Conservation (phyloP, 2,329 filamentous ascomycete species). For the Pseudocercospora fijiensis region DNA sequence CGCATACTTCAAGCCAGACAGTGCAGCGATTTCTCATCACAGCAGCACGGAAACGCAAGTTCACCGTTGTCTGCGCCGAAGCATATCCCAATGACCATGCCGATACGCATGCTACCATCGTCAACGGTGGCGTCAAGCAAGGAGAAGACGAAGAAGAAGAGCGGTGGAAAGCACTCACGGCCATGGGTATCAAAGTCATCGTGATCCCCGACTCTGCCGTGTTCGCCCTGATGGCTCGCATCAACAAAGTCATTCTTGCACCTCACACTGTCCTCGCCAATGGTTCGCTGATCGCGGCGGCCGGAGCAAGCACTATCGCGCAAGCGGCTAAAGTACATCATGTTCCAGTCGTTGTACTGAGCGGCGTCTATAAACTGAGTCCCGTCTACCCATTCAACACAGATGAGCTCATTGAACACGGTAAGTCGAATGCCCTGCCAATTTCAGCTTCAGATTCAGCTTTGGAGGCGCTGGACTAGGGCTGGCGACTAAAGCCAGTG, state of each 20-base stretch:
- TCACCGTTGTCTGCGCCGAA: conserved; percentile 83
- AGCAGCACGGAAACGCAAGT: conserved; percentile 84
- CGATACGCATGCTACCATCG: conserved; percentile 60
- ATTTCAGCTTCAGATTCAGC: not conserved
- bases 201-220: conserved; percentile 80
- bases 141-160: conserved; percentile 49
- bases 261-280: conserved; percentile 86
- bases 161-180: conserved; percentile 74
- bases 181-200: conserved; percentile 77
- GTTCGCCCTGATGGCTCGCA: conserved; percentile 90
- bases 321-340: conserved; percentile 79
- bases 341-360: conserved; percentile 83
- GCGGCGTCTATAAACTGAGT: conserved; percentile 90
- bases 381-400: conserved; percentile 84
- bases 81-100: conserved; percentile 68
- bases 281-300: conserved; percentile 78
- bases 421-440: conserved; percentile 36
- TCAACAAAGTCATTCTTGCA: conserved; percentile 91
- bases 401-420: conserved; percentile 80
- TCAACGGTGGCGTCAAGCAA: conserved; percentile 53
- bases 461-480: not conserved
- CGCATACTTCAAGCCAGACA: conserved; percentile 79
- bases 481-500: not conserved
- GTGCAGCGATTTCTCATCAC: conserved; percentile 87
- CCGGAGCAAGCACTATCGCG: conserved; percentile 80